Evolutionary conservation across 2,329 filamentous ascomycete species (phyloP).

Genomic region (Talaromyces sp.): DNA sequence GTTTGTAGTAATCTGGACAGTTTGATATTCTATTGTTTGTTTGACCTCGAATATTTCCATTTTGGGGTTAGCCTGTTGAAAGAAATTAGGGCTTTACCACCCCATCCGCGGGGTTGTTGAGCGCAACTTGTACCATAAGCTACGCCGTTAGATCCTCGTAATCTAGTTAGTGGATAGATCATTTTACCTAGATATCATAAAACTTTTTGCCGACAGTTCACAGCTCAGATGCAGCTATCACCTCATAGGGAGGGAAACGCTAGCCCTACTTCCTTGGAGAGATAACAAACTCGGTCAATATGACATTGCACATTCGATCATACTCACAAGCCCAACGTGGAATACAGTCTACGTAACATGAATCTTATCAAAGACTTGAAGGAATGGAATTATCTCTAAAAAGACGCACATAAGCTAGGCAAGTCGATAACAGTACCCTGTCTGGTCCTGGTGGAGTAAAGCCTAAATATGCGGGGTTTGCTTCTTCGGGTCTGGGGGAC

Average conservation of each 20-base stretch:
- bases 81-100: not conserved
- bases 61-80: not conserved
- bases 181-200: too few relatives aligned
- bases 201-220: too few relatives aligned
- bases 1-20: not conserved
- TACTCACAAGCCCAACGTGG: not conserved
- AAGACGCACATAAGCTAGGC: not conserved
- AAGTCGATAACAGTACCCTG: too few relatives aligned
- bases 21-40: not conserved
- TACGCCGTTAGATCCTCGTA: not conserved
- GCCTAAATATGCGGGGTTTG: not conserved
- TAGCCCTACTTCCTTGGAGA: not conserved
- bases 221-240: not conserved
- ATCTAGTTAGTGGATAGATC: too few relatives aligned
- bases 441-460: not conserved
- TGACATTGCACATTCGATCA: not conserved
- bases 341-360: not conserved
- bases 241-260: not conserved
- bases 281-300: not conserved
- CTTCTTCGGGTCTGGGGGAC: not conserved
- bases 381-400: not conserved
- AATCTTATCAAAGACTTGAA: not conserved
- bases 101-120: not conserved
- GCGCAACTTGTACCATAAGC: not conserved
- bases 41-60: not conserved